Evolutionary conservation across 2,329 filamentous ascomycete genomes (phyloP).

Genomic region (Arthrocladium fulminans): DNA sequence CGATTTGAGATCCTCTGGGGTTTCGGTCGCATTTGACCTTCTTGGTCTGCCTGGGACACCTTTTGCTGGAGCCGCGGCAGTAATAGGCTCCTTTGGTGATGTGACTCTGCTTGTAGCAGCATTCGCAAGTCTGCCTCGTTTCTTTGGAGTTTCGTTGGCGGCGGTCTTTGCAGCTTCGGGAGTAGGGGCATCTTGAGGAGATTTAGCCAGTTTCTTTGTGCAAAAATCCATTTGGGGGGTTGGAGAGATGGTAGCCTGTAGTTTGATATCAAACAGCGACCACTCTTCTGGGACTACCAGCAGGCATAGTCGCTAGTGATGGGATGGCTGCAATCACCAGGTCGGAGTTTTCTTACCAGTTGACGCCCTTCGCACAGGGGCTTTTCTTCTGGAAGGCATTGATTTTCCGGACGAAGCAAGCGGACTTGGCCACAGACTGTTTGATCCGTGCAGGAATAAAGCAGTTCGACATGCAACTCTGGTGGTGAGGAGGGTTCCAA

Average conservation of each 20-base stretch:
- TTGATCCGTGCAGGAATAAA: too few species aligned
- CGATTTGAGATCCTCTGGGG: slow-evolving; percentile 3
- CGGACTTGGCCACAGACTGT: too few species aligned
- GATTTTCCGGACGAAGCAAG: neutral
- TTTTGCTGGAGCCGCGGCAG: slow-evolving; percentile 1
- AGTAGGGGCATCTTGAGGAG: neutral
- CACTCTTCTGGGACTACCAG: slow-evolving; percentile 17
- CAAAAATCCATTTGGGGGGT: slow-evolving; percentile 9
- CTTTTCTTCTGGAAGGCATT: slow-evolving; percentile 6
- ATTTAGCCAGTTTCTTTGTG: slow-evolving; percentile 7
- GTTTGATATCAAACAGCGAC: slow-evolving; percentile 14
- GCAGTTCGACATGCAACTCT: too few species aligned
- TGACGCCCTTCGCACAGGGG: neutral
- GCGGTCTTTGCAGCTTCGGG: neutral
- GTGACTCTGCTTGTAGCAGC: neutral
- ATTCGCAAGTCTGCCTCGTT: slow-evolving; percentile 7
- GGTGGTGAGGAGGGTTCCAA: too few species aligned
- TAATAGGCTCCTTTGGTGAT: neutral
- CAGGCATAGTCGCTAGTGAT: neutral
- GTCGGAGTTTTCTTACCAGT: neutral
- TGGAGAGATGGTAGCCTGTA: slow-evolving; percentile 11
- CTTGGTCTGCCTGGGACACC: neutral
- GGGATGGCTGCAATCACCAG: neutral
- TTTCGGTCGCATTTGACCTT: slow-evolving; percentile 4
- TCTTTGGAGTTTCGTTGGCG: slow-evolving; percentile 2